Base-by-base conservation (phyloP, 2,329 filamentous ascomycete genomes). In the Sporothrix globosa region DNA sequence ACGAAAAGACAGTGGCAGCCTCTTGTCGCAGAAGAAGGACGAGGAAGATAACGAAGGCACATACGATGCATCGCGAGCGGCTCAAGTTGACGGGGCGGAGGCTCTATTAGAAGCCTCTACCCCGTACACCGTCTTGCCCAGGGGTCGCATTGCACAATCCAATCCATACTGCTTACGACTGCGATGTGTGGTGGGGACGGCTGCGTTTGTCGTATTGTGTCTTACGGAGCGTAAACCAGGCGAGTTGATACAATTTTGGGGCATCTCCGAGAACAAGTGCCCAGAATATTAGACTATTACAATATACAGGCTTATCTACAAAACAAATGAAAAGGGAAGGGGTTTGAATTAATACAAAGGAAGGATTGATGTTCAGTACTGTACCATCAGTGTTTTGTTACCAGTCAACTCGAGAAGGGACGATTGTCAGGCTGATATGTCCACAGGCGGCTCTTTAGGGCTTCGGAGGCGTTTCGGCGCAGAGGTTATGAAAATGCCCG, bases 61-160 rank as follows among this genome's bases (percentile, higher is more conserved):
- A 27, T 39, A 27, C 17, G n/a, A 27, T 46, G 39, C 58, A 63
- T 44, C 21, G n/a, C 7, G 39, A 24, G n/a, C 41, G 30, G 19
- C 19, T 7, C 9, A 27, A 5, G 19, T 21, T 58, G 54, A 34
- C 17, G 39, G 17, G 39, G 13, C 58, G 13, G 30, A 61, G 9
- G 4, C 27, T n/a, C 39, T 61, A 27, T 44, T 39, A 46, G 21
- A 7, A 9, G 13, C 34, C 58, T 46, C 21, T 46, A 17, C 3
- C 3, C 11, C 21, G 27, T 61, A 46, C 27, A n/a, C 58, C 39
- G 58, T 11, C 58, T 46, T 27, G 58, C 17, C 17, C 39, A 63
- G 41, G 58, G 58, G 58, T 46, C 21, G 21, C 58, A 63, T 63
- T 63, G 58, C 58, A 46, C 58, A 46, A 61, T 61, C 24, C 34